Evolutionary conservation across 176 grass and related monocot species (phyloP).

Genomic region (Phoenix roebelenii): DNA sequence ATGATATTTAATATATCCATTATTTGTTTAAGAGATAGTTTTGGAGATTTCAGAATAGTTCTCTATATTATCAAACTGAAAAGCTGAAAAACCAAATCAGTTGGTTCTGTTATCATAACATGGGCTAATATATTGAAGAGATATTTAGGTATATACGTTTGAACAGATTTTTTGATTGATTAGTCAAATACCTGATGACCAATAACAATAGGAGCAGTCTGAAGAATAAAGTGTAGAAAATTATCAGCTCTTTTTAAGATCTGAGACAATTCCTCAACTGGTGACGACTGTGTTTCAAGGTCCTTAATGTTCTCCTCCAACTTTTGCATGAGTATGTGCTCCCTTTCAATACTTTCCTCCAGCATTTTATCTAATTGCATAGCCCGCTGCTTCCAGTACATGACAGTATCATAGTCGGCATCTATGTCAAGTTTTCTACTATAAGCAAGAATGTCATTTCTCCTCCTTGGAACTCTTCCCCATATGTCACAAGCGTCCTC

Average conservation of each 20-base stretch:
- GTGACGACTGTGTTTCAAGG: conserved; percentile 46
- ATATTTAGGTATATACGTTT: too few relatives aligned
- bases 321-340: conserved; percentile 42
- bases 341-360: conserved; percentile 64
- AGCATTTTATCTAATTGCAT: conserved; percentile 44
- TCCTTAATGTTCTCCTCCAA: conserved; percentile 53
- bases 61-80: too few relatives aligned
- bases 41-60: too few relatives aligned
- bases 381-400: conserved; percentile 63
- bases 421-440: conserved; percentile 59
- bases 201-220: conserved; percentile 87
- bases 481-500: conserved; percentile 65
- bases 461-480: conserved; percentile 40
- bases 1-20: too few relatives aligned
- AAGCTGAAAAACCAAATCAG: too few relatives aligned
- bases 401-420: conserved; percentile 34
- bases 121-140: too few relatives aligned
- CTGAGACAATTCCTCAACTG: conserved; percentile 65
- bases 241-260: conserved; percentile 82
- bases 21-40: too few relatives aligned
- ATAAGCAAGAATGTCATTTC: conserved; percentile 30
- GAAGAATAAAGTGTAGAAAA: conserved; percentile 95
- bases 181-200: conserved; percentile 63
- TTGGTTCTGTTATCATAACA: too few relatives aligned
- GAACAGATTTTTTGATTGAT: too few relatives aligned